Evolutionary conservation across 371 early-diverging fungal genomes (phyloP), one percentile per base, ranked within the genome.

Genomic region (Dipsacomyces acuminosporus): DNA sequence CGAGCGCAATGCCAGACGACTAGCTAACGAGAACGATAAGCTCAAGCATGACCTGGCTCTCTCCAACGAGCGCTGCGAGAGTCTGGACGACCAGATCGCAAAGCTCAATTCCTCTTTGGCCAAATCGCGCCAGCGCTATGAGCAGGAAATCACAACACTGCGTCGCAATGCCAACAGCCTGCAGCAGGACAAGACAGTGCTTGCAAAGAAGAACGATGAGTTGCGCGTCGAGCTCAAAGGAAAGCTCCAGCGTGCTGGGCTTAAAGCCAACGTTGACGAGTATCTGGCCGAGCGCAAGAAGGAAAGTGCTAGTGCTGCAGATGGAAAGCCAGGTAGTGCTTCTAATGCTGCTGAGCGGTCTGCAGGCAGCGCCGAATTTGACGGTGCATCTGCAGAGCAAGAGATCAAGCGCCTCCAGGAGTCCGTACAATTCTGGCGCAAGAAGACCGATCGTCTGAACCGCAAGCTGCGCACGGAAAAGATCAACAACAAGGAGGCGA

Each of bases 151-250:
- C 74, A 50, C 74, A 0, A 60, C 67, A 25, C 71, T 84, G 54
- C 83, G 87, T 18, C 81, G 82, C 19, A 81, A 79, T 46, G 54
- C 74, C 6, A 76, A 79, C 20, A 72, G 74, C 11, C 62, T 85
- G 13, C 85, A 86, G 60, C 81, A 85, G 26, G 89, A 88, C 36
- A 87, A 85, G 58, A 51, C 76, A 8, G 80, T 81, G 18, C 70
- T 83, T 8, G 21, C 73, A 4, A 80, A 80, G 45, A 76, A 80
- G 21, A 71, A 82, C 14, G 85, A 87, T 19, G 78, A 82, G n/a
- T 70, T 87, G 19, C 76, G 76, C 7, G 73, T 65, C 14, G 83
- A 84, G 60, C 69, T 85, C 1, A 78, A 51, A 44, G 73, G 73
- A 41, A 56, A 53, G 48, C 57, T 73, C 47, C 61, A 73, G 61